Conservation (phyloP, 139 green algal species). For the Nannochloris sp. region DNA sequence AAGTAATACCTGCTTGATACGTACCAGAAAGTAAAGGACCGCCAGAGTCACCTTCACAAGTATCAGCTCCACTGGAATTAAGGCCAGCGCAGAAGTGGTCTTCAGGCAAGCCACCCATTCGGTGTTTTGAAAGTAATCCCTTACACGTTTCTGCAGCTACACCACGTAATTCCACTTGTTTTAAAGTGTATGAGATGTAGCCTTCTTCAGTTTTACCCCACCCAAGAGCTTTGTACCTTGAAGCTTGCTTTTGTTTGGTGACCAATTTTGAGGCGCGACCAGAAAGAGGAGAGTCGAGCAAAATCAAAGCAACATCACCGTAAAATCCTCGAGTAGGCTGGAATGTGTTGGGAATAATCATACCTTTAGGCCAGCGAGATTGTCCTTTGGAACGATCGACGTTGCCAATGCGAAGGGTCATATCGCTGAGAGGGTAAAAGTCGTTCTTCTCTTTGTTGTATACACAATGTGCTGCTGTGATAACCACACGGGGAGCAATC, state of each 20-base stretch:
- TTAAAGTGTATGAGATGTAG: neutral
- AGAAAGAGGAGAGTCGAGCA: neutral
- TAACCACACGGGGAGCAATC: neutral
- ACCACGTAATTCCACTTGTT: neutral
- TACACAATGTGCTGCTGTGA: constrained; percentile 14
- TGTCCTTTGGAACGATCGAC: neutral
- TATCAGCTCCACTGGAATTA: neutral
- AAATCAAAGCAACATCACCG: constrained; percentile 8
- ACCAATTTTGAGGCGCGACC: neutral
- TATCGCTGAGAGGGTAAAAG: neutral
- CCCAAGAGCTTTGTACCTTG: neutral
- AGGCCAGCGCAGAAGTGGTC: constrained; percentile 6
- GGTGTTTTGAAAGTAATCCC: neutral
- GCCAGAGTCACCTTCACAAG: neutral
- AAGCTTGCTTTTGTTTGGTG: neutral
- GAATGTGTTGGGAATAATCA: neutral
- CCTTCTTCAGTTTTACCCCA: neutral
- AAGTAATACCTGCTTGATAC: neutral
- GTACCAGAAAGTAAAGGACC: neutral
- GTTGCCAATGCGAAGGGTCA: neutral
- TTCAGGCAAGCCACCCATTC: neutral
- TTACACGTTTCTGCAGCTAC: neutral
- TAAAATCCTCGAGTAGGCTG: neutral
- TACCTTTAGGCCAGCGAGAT: neutral
- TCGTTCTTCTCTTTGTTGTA: neutral